phyloP scores from a whole-genome alignment of 257 asterid species.

The Capsicum baccatum region DNA sequence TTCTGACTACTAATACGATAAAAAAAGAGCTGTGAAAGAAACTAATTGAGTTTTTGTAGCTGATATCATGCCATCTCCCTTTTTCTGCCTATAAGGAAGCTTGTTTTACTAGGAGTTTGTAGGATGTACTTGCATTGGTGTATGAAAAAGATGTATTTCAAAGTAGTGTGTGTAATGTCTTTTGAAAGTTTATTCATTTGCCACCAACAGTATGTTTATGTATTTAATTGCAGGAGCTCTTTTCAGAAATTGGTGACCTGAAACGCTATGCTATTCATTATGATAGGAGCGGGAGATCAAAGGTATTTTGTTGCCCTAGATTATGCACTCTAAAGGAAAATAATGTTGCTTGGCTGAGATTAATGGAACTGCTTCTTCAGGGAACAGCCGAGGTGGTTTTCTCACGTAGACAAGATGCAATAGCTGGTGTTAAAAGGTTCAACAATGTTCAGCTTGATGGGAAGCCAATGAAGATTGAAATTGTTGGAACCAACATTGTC shows the following conservation, averaged over 20 bases:
- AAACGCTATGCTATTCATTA: constrained; percentile 74
- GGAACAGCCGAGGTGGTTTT: constrained; percentile 94
- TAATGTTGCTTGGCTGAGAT: background rate
- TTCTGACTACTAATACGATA: no score
- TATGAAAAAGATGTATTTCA: background rate
- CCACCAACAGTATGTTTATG: background rate
- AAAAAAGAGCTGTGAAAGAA: no score
- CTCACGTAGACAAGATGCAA: constrained; percentile 61
- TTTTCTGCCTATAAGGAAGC: background rate
- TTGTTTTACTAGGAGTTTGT: background rate
- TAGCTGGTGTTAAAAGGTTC: constrained; percentile 66
- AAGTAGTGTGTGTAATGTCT: background rate
- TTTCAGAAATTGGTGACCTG: constrained; percentile 88
- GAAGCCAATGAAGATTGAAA: constrained; percentile 69
- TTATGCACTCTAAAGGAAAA: background rate
- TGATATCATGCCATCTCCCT: no score
- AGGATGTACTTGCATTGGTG: background rate
- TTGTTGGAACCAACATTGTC: constrained; percentile 56
- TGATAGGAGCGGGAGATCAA: constrained; percentile 94
- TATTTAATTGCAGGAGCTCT: constrained; percentile 69
- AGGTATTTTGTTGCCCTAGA: constrained; percentile 53
- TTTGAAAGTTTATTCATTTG: background rate
- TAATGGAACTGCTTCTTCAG: constrained; percentile 46
- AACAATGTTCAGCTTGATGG: constrained; percentile 75
- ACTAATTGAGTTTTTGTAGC: no score